Evolutionary conservation across 176 grass and related monocot genomes (phyloP), one percentile per base, ranked within the genome.

Genomic region (Triticum dicoccoides): DNA sequence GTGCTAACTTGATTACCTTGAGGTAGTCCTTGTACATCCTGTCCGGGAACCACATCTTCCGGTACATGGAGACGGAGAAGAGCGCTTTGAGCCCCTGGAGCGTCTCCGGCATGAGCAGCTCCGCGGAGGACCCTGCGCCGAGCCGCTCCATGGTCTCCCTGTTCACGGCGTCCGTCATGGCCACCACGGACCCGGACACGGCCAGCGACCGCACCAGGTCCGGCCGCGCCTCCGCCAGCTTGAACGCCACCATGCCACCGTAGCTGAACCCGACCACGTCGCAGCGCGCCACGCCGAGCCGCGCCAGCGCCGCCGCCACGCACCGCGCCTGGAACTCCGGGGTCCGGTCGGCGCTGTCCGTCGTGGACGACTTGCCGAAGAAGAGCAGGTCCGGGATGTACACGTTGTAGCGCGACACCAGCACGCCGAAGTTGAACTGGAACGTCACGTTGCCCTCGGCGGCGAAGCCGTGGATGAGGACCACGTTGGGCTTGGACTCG

Each of bases 341-440:
- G 27, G 97, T 92, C 56, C 97, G 65, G 71, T 94, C 94, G 4
- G 71, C 23, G 65, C 88, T 85, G 73, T 76, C 73, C n/a, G 45
- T 18, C 24, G 92, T 94, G 5, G 84, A 47, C 3, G 92, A 94
- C 41, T 80, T 71, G 35, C 97, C 94, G 67, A 98, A 98, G 90
- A 96, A 98, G 72, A 98, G 83, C 1, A 98, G 86, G 90, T 98
- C 97, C 2, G 94, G 97, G 47, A 99, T 93, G 92, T 99, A 99
- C 15, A 99, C 65, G 38, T 93, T 89, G 87, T 96, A 96, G 45
- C 86, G 86, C 47, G 73, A 89, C 65, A 92, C 89, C 1, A 99
- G 92, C 54, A 94, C 93, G 41, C 92, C 92, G 83, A 99, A 96
- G 78, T 99, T 93, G 90, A 99, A 96, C 91, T 99, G 92, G 92